These are phyloP conservation scores for Zygoascus meyerae DNA, from an alignment of 1,139 yeast species.

Conservation along the genomic window DNA sequence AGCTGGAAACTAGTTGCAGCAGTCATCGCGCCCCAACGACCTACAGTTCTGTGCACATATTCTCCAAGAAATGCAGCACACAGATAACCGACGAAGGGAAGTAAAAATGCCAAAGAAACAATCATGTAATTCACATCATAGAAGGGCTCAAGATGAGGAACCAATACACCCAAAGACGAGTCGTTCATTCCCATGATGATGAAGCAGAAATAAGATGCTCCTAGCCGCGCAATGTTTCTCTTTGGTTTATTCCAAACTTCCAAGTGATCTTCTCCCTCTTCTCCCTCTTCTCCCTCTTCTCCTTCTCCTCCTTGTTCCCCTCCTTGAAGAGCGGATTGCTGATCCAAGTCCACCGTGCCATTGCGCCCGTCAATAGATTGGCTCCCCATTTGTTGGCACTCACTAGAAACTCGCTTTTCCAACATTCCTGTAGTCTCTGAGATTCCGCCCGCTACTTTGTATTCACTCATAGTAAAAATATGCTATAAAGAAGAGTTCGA, in stretches of 20 bases:
- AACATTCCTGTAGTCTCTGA: no score
- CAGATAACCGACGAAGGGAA: conserved; percentile 35
- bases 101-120: conserved; percentile 28
- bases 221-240: conserved; percentile 19
- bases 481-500: no score
- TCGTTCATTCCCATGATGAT: conserved; percentile 30
- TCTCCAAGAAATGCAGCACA: conserved; percentile 34
- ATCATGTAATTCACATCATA: conserved; percentile 25
- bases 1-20: conserved; percentile 37
- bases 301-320: not conserved
- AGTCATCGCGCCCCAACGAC: conserved; percentile 37
- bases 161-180: conserved; percentile 26
- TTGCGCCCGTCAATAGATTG: no score
- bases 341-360: no score
- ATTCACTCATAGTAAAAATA: no score
- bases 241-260: conserved; percentile 23
- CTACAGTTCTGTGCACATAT: conserved; percentile 38
- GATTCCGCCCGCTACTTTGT: no score
- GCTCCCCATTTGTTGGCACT: no score
- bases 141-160: conserved; percentile 27
- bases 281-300: not conserved
- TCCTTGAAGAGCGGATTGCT: not conserved
- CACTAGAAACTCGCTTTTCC: no score
- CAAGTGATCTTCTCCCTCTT: not conserved
- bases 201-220: conserved; percentile 25